These are phyloP conservation scores for Parasarocladium wereldwijsianum DNA, from an alignment of 2,329 filamentous ascomycete species.

Conservation along the genomic window DNA sequence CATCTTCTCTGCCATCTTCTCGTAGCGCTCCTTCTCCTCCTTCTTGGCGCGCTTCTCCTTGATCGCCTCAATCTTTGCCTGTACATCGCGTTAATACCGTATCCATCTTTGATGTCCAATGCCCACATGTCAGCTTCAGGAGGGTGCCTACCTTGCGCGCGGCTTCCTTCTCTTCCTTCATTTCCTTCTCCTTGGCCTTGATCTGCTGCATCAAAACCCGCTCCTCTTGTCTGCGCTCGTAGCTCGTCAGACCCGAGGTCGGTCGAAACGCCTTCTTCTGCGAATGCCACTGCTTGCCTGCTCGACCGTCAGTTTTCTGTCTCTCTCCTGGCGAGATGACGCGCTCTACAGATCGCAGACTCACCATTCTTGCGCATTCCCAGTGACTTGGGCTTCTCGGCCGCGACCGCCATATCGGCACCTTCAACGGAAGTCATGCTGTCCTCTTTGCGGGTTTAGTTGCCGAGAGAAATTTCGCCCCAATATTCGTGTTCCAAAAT, in stretches of 20 bases:
- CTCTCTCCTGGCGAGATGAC: background rate
- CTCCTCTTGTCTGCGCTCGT: conserved; percentile 58
- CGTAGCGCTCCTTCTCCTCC: conserved; percentile 84
- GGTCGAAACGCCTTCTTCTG: conserved; percentile 77
- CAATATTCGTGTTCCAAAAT: no score
- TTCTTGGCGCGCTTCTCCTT: conserved; percentile 78
- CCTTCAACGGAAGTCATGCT: conserved; percentile 28
- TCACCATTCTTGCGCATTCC: conserved; percentile 78
- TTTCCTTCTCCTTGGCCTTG: conserved; percentile 87
- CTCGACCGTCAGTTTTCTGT: background rate
- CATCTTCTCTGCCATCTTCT: conserved; percentile 95
- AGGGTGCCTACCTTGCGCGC: conserved; percentile 55
- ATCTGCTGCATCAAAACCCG: conserved; percentile 57
- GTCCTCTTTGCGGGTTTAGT: conserved; percentile 2
- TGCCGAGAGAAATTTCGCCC: no score
- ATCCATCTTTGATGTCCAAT: background rate
- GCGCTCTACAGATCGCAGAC: conserved; percentile 8
- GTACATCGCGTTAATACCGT: conserved; percentile 5
- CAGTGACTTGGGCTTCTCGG: conserved; percentile 24
- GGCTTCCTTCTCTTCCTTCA: conserved; percentile 93
- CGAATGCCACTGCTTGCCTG: conserved; percentile 91
- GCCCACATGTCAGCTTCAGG: no score
- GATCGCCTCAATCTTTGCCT: conserved; percentile 66
- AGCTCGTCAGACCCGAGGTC: conserved; percentile 61
- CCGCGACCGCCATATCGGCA: conserved; percentile 18